Percentiles rank a stretch among this genome's conserved stretches.
phyloP scores from a whole-genome alignment of 2,329 filamentous ascomycete genomes.

The Penicillium vulpinum region DNA sequence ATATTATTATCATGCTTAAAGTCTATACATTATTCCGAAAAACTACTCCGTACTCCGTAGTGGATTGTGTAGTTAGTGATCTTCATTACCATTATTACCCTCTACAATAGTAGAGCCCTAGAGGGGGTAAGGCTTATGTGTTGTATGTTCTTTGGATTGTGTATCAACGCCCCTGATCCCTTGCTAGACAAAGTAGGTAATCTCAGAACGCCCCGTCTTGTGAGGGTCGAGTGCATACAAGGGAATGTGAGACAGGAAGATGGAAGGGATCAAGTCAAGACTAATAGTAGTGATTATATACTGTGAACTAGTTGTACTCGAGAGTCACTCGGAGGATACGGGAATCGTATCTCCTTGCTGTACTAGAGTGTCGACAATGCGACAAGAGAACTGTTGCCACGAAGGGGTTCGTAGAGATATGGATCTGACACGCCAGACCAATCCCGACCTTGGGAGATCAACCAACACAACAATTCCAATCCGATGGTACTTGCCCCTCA shows the following conservation, averaged over 20 bases:
- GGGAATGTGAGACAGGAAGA: not conserved
- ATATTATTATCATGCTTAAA: no score
- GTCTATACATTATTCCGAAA: no score
- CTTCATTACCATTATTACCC: not conserved
- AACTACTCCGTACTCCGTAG: no score
- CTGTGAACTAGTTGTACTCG: conserved; percentile 2
- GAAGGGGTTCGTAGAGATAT: not conserved
- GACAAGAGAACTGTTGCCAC: not conserved
- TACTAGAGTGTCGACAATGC: conserved; percentile 1
- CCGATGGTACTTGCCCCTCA: conserved; percentile 35
- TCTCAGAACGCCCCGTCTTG: not conserved
- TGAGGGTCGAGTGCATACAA: not conserved
- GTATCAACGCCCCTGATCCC: not conserved
- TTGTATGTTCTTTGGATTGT: not conserved
- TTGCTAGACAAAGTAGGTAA: not conserved
- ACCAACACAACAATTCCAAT: conserved; percentile 36
- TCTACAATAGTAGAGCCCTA: not conserved
- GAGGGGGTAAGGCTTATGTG: no score
- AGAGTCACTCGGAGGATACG: conserved; percentile 2
- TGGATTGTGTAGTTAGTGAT: not conserved
- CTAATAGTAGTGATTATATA: not conserved
- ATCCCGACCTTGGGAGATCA: conserved; percentile 1
- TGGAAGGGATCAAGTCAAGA: not conserved
- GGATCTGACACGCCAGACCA: not conserved
- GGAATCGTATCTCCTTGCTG: not conserved